A percentile compares a stretch with the other conserved stretches of the same genome.
Conservation (phyloP, 805 yeast genomes). For the Candida manassasensis region DNA sequence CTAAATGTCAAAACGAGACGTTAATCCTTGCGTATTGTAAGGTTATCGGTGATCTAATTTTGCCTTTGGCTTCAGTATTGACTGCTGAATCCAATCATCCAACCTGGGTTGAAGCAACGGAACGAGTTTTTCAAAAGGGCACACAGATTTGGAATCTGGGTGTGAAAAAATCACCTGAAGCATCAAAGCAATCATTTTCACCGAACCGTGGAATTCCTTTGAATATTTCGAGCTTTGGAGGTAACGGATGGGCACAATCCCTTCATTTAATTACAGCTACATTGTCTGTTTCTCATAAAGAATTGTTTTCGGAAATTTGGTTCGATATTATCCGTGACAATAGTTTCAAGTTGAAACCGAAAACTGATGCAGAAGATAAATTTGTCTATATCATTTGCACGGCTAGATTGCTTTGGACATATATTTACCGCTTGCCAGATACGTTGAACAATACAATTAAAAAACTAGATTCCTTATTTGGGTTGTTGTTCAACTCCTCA, state of each 20-base stretch:
- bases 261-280: slow-evolving; percentile 66
- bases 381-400: slow-evolving; percentile 58
- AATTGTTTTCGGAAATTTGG: slow-evolving; percentile 73
- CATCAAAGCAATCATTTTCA: background rate
- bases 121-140: slow-evolving; percentile 50
- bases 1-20: slow-evolving; percentile 56
- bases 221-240: background rate
- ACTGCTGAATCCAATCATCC: slow-evolving; percentile 97
- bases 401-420: slow-evolving; percentile 84
- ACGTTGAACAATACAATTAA: slow-evolving; percentile 83
- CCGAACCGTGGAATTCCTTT: background rate
- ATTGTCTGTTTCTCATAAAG: slow-evolving; percentile 75
- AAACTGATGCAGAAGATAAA: slow-evolving; percentile 45
- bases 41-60: slow-evolving; percentile 65
- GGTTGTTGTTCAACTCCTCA: slow-evolving; percentile 41
- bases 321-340: slow-evolving; percentile 58
- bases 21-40: slow-evolving; percentile 79
- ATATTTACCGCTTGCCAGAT: slow-evolving; percentile 79
- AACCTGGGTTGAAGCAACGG: slow-evolving; percentile 82
- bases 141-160: slow-evolving; percentile 40
- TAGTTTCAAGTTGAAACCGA: slow-evolving; percentile 60
- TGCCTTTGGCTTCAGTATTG: slow-evolving; percentile 78
- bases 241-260: slow-evolving; percentile 59
- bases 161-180: background rate
- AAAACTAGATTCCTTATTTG: slow-evolving; percentile 62